Evolutionary conservation across 257 asterid species (phyloP), one percentile per base, ranked within the genome.

Genomic region (Plectranthus barbatus): DNA sequence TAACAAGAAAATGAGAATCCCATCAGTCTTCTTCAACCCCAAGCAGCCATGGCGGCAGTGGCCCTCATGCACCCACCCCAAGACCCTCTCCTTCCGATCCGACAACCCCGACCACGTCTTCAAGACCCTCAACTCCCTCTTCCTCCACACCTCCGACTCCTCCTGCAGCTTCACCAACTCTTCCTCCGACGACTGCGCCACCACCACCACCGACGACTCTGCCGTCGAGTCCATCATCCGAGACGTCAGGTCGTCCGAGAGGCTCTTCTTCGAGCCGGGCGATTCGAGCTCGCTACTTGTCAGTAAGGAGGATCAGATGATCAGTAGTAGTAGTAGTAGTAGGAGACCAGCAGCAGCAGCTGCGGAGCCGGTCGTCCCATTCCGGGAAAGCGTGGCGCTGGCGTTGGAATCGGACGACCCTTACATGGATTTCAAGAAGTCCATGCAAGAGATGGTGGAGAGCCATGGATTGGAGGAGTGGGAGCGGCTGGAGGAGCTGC

Each of bases 371-470:
- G 34, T 12, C 47, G 2, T 62, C 34, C 86, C 87, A 5, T 77
- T 78, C 48, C 74, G 83, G 70, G 93, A 82, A 17, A 85, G 95
- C 39, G 77, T 86, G 65, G 86, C 83, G 36, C 52, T 88, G 46
- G 94, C 88, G 0, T 5, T 91, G 87, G 95, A 86, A 8, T 88
- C 98, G 2, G 83, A 84, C 0, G 84, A 91, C 63, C 98, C 98
- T 10, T 91, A 81, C 59, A 10, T 57, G 69, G 98, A 91, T 52
- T 91, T 91, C 94, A 91, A 80, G 86, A 80, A 60, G 41, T 91
- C 98, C 4, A 91, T 91, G 90, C 70, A 75, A 34, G 98, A 91
- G 33, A 88, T 91, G 98, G 90, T 91, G 81, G 92, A 88, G 81
- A 76, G 72, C 40, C 83, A 83, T 56, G 95, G 89, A 1, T 8